Percentiles rank a stretch among this genome's conserved stretches.
Conservation (phyloP, 345 rosid species). For the Lepidium africanum region DNA sequence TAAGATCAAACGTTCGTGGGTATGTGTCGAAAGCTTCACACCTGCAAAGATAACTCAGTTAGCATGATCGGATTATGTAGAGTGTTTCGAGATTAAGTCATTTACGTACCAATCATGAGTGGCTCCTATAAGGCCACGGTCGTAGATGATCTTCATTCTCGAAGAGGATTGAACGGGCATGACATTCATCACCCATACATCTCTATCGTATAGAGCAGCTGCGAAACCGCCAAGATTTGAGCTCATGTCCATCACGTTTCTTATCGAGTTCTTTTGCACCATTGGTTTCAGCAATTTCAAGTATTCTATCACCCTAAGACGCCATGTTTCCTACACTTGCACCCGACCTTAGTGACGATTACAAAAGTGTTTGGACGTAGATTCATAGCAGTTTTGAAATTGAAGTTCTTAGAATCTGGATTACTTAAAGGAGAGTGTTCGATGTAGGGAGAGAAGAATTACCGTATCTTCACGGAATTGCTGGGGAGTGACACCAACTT, state of each 20-base stretch:
- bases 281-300: conserved; percentile 87
- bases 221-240: conserved; percentile 90
- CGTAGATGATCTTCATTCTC: conserved; percentile 76
- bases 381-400: neutral
- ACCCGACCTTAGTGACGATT: neutral
- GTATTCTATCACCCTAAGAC: conserved; percentile 69
- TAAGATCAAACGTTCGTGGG: conserved; percentile 90
- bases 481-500: conserved; percentile 57
- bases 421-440: neutral
- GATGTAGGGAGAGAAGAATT: neutral
- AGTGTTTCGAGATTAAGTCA: neutral
- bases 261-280: conserved; percentile 58
- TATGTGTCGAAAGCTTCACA: conserved; percentile 93
- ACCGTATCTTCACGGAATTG: conserved; percentile 76
- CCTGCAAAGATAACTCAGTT: conserved; percentile 37
- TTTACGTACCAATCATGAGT: conserved; percentile 83
- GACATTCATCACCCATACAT: conserved; percentile 98
- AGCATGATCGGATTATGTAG: neutral
- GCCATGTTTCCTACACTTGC: conserved; percentile 69
- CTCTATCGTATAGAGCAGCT: conserved; percentile 70
- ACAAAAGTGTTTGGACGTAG: neutral
- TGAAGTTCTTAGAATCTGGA: neutral
- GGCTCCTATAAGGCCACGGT: conserved; percentile 93
- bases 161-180: conserved; percentile 60
- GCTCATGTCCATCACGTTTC: conserved; percentile 99